Base-by-base conservation (phyloP, 2,329 filamentous ascomycete genomes). In the Monosporascus sp. region DNA sequence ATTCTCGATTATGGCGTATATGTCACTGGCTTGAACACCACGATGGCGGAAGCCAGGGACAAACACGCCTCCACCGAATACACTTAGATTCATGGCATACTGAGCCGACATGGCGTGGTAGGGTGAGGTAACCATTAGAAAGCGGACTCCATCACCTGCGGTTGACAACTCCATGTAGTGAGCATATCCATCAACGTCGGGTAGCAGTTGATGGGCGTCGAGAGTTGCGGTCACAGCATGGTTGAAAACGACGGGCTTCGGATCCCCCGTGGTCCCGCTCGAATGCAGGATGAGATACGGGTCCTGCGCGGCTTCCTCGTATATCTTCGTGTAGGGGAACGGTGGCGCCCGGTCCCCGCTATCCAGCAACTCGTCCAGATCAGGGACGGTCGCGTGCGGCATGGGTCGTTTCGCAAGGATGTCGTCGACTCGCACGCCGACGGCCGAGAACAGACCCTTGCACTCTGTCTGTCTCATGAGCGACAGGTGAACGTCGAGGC, bases 271-370 rank as follows among this genome's bases (percentile, higher is more conserved):
- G 9, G 59, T 63, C 22, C 61, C 59, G 38, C 58, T 61, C 14
- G 59, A 59, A 44, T 63, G 61, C 11, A 62, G 52, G 14, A 57
- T 37, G 9, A 58, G 31, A 40, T 61, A 63, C 5, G 59, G 56
- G 26, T 56, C 56, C 9, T 52, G 17, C 24, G 53, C 52, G 11
- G 54, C 56, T n/a, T 62, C 56, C 36, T 59, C 52, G 26, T 50
- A 63, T 1, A 56, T 60, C 52, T 62, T 63, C 17, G 53, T 54
- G 27, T 59, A 63, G 7, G 58, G 58, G 44, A 60, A 63, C 17
- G 49, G 52, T 17, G 57, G 47, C 20, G 55, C 54, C 26, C 50
- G 16, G 2, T 55, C 49, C 5, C 20, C 11, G 24, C 37, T 8
- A 19, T 52, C 45, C 24, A 61, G 22, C 2, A 62, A 41, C 6